Percentiles rank a stretch among this genome's conserved stretches.
Evolutionary conservation across 2,329 filamentous ascomycete species (phyloP).

Genomic region (Botrytis medusae): DNA sequence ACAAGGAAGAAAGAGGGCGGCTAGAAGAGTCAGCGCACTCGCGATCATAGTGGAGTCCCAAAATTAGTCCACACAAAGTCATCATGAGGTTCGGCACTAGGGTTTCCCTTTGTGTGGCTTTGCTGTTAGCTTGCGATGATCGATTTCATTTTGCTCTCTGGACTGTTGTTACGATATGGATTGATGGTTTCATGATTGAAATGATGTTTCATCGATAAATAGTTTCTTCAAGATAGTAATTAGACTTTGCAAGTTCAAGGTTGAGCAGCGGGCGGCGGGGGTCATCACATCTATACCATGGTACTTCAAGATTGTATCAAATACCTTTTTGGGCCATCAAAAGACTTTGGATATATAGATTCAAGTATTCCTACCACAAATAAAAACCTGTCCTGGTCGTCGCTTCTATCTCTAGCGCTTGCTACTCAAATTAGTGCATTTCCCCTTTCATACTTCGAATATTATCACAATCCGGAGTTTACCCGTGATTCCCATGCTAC

Average conservation of each 20-base stretch:
- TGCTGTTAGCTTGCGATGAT: neutral
- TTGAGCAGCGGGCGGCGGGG: neutral
- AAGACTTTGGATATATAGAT: fast-evolving
- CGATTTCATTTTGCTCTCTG: neutral
- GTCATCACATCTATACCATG: neutral
- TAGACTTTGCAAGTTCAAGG: neutral
- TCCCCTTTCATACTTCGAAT: slow-evolving; percentile 5
- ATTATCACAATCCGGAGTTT: neutral
- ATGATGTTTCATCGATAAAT: fast-evolving
- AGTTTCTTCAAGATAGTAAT: neutral
- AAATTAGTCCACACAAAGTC: neutral
- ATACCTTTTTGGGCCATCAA: neutral
- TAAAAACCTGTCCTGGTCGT: neutral
- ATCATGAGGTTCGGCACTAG: neutral
- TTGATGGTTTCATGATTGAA: neutral
- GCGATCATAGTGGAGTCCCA: too few relatives aligned
- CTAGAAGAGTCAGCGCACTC: neutral
- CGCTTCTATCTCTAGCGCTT: too few relatives aligned
- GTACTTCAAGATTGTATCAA: neutral
- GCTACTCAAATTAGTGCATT: neutral
- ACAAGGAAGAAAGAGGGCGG: neutral
- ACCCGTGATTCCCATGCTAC: neutral
- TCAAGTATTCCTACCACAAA: fast-evolving
- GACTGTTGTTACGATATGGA: neutral
- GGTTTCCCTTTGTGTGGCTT: too few relatives aligned